Evolutionary conservation across 2,329 filamentous ascomycete species (phyloP).

Genomic region (Colletotrichum cuscutae): DNA sequence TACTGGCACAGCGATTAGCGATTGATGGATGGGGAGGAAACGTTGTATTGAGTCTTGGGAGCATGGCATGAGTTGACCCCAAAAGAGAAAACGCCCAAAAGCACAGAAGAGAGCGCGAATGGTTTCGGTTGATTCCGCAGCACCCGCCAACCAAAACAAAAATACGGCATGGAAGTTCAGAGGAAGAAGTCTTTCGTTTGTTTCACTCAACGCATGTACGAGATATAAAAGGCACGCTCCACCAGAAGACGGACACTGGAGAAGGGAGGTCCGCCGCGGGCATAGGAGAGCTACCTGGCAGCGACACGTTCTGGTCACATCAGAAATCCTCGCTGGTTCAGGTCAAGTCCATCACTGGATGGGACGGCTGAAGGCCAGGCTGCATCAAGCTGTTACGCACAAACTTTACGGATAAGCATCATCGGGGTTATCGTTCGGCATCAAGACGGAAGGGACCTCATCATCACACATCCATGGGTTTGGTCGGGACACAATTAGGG

Average conservation of each 20-base stretch:
- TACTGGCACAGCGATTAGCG: constrained; percentile 26
- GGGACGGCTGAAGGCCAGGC: constrained; percentile 10
- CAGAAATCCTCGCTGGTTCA: background rate
- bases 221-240: constrained; percentile 13
- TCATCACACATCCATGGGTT: constrained; percentile 14
- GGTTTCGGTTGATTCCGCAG: constrained; percentile 16
- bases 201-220: constrained; percentile 14
- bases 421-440: constrained; percentile 31
- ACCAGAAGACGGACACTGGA: background rate
- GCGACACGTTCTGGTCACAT: background rate
- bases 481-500: background rate
- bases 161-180: constrained; percentile 4
- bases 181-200: background rate
- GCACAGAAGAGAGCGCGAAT: constrained; percentile 32
- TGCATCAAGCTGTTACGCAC: constrained; percentile 20
- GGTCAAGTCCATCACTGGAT: background rate
- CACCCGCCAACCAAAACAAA: background rate
- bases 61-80: constrained; percentile 26
- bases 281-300: background rate
- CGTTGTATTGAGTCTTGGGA: constrained; percentile 27
- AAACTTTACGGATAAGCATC: constrained; percentile 29
- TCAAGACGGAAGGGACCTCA: constrained; percentile 26
- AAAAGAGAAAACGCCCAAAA: constrained; percentile 30
- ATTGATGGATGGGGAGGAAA: constrained; percentile 15
- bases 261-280: background rate